phyloP scores from a whole-genome alignment of 331 rosid genomes.

The Stylosanthes scabra region DNA sequence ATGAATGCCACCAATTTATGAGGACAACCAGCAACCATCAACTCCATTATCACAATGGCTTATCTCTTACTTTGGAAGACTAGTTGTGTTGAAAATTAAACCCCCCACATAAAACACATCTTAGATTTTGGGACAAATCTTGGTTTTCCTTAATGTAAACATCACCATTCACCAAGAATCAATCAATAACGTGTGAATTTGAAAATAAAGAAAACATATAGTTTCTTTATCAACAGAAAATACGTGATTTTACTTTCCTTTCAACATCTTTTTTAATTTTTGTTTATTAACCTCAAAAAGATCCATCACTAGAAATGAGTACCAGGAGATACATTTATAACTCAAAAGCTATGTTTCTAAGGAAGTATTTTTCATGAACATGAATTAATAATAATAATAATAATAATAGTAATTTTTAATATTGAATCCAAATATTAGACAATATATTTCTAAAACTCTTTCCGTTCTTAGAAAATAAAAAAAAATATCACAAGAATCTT shows the following conservation, averaged over 20 bases:
- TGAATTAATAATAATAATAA: not conserved
- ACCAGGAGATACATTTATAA: not conserved
- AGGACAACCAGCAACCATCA: conserved; percentile 33
- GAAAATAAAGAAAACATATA: conserved; percentile 12
- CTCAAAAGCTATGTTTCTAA: not conserved
- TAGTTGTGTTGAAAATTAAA: not conserved
- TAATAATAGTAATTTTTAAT: not conserved
- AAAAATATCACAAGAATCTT: not conserved
- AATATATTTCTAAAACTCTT: not conserved
- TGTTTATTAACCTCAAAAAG: not conserved
- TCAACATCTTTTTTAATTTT: not conserved
- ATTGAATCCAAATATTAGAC: not conserved
- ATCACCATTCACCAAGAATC: not conserved
- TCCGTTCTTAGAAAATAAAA: not conserved
- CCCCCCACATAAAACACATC: conserved; percentile 17
- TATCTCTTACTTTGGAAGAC: conserved; percentile 27
- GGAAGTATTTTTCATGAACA: not conserved
- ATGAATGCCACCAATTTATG: conserved; percentile 33
- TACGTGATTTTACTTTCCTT: not conserved
- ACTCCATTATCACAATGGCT: conserved; percentile 25
- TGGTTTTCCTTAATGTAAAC: not conserved
- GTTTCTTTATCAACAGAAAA: too few species aligned
- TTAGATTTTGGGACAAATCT: not conserved
- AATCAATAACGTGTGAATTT: conserved; percentile 2
- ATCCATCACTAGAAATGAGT: not conserved